A percentile compares a stretch with the other conserved stretches of the same genome.
phyloP scores from a whole-genome alignment of 768 basidiomycete species.

The Neoboletus subvelutipes region DNA sequence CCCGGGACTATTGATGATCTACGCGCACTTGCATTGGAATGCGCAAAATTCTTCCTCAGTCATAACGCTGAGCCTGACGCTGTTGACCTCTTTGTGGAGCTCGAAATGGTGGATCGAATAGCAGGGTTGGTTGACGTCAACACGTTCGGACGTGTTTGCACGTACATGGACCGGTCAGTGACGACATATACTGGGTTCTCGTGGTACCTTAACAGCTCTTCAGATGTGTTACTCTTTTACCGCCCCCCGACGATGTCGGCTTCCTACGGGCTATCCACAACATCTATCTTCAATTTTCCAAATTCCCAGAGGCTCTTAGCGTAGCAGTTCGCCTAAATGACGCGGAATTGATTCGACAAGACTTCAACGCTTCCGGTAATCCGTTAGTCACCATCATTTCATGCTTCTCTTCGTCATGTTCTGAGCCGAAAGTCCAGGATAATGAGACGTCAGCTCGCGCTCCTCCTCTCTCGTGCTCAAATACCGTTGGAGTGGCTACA shows the following conservation, averaged over 20 bases:
- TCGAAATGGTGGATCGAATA: conserved; percentile 85
- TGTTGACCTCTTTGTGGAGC: conserved; percentile 90
- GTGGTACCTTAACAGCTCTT: conserved; percentile 3
- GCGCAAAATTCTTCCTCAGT: conserved; percentile 83
- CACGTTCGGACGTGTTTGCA: conserved; percentile 85
- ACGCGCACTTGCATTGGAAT: conserved; percentile 71
- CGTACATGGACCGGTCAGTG: conserved; percentile 90
- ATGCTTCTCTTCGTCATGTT: neutral
- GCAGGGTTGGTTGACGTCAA: conserved; percentile 79
- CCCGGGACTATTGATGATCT: conserved; percentile 71
- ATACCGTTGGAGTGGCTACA: conserved; percentile 89
- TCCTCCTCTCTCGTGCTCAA: conserved; percentile 89
- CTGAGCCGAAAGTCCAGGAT: conserved; percentile 41
- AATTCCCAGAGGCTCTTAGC: conserved; percentile 88
- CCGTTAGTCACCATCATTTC: conserved; percentile 49
- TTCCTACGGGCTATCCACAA: conserved; percentile 88
- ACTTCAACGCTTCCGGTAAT: conserved; percentile 89
- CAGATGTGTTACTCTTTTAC: conserved; percentile 86
- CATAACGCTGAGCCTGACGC: conserved; percentile 99
- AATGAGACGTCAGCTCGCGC: conserved; percentile 95
- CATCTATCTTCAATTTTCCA: conserved; percentile 83
- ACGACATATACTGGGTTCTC: neutral
- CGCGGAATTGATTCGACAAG: conserved; percentile 73
- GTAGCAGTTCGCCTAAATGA: conserved; percentile 86
- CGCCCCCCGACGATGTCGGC: conserved; percentile 87